Conservation (phyloP, 208 protist species). For the Herpetomonas samuelpessoai region DNA sequence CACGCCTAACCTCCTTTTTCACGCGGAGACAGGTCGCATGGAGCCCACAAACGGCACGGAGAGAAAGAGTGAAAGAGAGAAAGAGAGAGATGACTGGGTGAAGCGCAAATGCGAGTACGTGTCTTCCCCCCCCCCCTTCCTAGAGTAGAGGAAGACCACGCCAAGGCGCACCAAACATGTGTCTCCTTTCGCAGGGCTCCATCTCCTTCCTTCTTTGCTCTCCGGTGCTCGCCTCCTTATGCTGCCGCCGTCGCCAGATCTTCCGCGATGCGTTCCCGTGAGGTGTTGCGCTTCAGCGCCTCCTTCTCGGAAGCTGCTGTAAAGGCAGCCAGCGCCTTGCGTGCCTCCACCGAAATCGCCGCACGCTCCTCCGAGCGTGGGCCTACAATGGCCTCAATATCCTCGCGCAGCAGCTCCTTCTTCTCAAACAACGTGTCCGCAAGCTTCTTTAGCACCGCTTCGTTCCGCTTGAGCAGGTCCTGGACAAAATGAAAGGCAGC, state of each 20-base stretch:
- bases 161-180: too few relatives aligned
- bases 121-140: too few relatives aligned
- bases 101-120: too few relatives aligned
- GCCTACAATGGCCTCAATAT: slow-evolving; percentile 63
- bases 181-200: too few relatives aligned
- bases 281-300: slow-evolving; percentile 23
- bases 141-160: too few relatives aligned
- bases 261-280: slow-evolving; percentile 15
- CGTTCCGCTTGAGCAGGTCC: slow-evolving; percentile 43
- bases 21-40: too few relatives aligned
- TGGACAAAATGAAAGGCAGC: slow-evolving; percentile 46
- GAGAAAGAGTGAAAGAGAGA: too few relatives aligned
- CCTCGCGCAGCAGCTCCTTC: slow-evolving; percentile 74
- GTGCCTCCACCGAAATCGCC: slow-evolving; percentile 30
- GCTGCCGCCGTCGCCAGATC: slow-evolving; percentile 1
- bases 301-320: slow-evolving; percentile 38
- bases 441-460: slow-evolving; percentile 38
- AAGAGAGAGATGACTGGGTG: too few relatives aligned
- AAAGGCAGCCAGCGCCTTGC: slow-evolving; percentile 51
- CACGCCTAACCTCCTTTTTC: too few relatives aligned
- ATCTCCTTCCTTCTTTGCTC: too few relatives aligned
- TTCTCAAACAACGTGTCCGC: slow-evolving; percentile 43
- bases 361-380: slow-evolving; percentile 17
- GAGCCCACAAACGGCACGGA: too few relatives aligned
- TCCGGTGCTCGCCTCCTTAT: too few relatives aligned